Percentiles rank a stretch among this genome's conserved stretches.
These are phyloP conservation scores for Anastatica hierochuntica DNA, from an alignment of 345 rosid genomes.

Conservation along the genomic window DNA sequence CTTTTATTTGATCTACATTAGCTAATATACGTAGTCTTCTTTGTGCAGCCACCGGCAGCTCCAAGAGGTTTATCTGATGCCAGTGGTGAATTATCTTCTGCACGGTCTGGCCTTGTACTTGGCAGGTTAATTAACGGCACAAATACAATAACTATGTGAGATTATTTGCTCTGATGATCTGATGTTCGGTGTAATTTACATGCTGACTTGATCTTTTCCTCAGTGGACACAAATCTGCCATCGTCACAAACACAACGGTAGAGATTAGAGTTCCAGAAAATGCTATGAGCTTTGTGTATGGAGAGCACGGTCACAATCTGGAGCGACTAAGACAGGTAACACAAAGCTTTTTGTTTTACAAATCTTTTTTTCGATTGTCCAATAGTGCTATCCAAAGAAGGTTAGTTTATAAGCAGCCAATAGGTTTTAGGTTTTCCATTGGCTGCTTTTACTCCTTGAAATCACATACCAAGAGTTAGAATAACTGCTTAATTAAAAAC, in stretches of 20 bases:
- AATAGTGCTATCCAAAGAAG: neutral
- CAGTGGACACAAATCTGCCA: conserved; percentile 74
- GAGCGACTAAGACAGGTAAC: conserved; percentile 42
- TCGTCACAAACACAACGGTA: conserved; percentile 77
- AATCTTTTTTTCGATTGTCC: neutral
- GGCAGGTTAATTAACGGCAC: conserved; percentile 61
- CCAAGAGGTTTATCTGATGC: conserved; percentile 38
- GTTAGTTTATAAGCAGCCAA: conserved; percentile 4
- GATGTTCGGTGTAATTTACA: neutral
- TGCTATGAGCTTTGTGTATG: conserved; percentile 69
- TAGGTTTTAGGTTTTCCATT: conserved; percentile 3
- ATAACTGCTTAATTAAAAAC: neutral
- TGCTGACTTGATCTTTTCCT: conserved; percentile 20
- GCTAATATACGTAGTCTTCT: conserved; percentile 12
- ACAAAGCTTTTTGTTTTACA: neutral
- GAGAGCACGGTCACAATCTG: conserved; percentile 75
- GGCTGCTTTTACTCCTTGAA: neutral
- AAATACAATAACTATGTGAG: neutral
- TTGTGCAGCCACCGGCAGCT: conserved; percentile 28
- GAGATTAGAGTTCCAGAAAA: conserved; percentile 71
- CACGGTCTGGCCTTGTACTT: conserved; percentile 47
- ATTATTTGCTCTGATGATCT: neutral
- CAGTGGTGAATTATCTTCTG: conserved; percentile 45
- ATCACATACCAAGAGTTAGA: conserved; percentile 3
- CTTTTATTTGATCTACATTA: neutral